Base-by-base conservation (phyloP, 1,284 basidiomycete species). In the Apiotrichum siamense region DNA sequence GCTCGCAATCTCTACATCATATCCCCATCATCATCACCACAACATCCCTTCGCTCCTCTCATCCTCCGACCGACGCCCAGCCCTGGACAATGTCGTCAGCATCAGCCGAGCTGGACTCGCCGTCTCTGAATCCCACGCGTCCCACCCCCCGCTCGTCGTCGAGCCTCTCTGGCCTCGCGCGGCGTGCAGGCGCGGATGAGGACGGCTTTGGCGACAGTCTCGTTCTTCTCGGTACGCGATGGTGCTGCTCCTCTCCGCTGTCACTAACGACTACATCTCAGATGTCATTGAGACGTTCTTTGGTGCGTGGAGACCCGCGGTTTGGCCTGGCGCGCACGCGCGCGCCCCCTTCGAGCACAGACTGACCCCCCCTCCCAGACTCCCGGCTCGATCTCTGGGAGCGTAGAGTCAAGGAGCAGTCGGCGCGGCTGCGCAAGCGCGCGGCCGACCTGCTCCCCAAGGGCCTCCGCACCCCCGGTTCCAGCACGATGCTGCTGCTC, bases 371-470 rank as follows among this genome's bases (percentile, higher is more conserved):
- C 23, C 43, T 36, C 11, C 4, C 50, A 72, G 89, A 94, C 73
- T 90, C 91, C 3, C 84, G 88, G 58, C 77, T 96, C 56, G 92
- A 96, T 71, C 80, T 96, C 2, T 77, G 93, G 32, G 89, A 94
- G 66, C 83, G 92, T 33, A 83, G 83, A 50, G 80, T 93, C 29
- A 85, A 88, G 72, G 89, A 87, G 51, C 88, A 90, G 61, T 84
- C 87, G 52, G 86, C 89, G 55, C 79, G 82, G 50, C 78, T 94
- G 55, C 89, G 87, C 75, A 76, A 80, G 66, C 83, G 82, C 62
- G 88, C 90, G 0, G 87, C 86, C 55, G 80, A 81, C 47, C 77
- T 81, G 3, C 68, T 83, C 17, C 83, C 87, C 66, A 83, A 77
- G 47, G 70, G 70, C 1, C 55, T 75, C 21, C 56, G 71, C 23